Conservation (phyloP, 2,329 filamentous ascomycete genomes). For the Polytolypa hystricis region DNA sequence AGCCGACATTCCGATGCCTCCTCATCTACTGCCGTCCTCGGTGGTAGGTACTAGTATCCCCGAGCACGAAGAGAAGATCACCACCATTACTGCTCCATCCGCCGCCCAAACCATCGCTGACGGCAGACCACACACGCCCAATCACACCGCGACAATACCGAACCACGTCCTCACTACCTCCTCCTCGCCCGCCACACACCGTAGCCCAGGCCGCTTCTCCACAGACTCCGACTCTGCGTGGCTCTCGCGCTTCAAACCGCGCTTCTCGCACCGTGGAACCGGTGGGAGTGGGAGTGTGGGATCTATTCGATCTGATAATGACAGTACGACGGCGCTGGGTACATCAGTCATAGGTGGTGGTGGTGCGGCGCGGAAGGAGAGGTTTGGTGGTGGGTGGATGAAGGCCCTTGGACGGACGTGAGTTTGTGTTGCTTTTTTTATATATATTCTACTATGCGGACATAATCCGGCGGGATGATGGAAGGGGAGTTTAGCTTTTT, state of each 20-base stretch:
- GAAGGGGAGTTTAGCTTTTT: conserved; percentile 22
- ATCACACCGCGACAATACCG: too few species aligned
- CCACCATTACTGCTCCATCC: too few species aligned
- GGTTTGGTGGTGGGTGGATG: too few species aligned
- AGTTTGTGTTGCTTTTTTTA: too few species aligned
- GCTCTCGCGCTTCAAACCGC: conserved; percentile 9
- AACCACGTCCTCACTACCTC: background rate
- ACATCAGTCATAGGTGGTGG: too few species aligned
- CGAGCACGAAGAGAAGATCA: background rate
- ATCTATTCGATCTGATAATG: background rate
- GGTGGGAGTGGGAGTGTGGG: background rate
- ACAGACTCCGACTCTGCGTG: conserved; percentile 14
- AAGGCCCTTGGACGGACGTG: too few species aligned
- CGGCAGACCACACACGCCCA: too few species aligned
- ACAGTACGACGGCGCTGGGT: too few species aligned
- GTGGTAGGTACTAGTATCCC: background rate
- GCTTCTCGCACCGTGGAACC: background rate
- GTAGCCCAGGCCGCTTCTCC: background rate
- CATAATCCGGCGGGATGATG: conserved; percentile 1
- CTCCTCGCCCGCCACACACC: background rate
- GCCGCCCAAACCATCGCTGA: too few species aligned
- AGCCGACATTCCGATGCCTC: background rate
- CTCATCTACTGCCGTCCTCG: too few species aligned
- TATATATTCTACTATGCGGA: too few species aligned
- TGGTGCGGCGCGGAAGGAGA: too few species aligned